phyloP scores from a whole-genome alignment of 2,329 filamentous ascomycete genomes.

The Chaetoscypha palmicola region DNA sequence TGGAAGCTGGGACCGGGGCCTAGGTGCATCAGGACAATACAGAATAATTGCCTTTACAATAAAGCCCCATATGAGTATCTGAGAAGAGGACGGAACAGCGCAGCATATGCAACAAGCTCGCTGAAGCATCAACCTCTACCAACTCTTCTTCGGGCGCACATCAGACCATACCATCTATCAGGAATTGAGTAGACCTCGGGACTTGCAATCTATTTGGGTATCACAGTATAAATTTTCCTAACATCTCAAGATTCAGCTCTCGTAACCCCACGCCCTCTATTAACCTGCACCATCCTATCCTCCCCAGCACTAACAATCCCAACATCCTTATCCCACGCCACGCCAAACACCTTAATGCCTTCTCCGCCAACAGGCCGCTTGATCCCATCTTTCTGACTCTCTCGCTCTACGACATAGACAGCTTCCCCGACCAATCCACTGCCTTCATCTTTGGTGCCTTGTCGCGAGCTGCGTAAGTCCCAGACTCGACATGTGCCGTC shows the following conservation, averaged over 20 bases:
- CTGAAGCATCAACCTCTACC: too few relatives aligned
- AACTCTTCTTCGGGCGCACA: too few relatives aligned
- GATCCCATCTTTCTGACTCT: slow-evolving; percentile 56
- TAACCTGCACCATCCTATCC: slow-evolving; percentile 92
- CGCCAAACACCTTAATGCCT: slow-evolving; percentile 82
- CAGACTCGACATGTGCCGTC: slow-evolving; percentile 91
- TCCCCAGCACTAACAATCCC: slow-evolving; percentile 90
- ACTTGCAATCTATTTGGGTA: too few relatives aligned
- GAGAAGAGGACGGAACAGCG: too few relatives aligned
- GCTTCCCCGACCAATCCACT: slow-evolving; percentile 59
- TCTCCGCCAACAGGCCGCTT: slow-evolving; percentile 65
- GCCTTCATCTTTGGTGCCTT: slow-evolving; percentile 51
- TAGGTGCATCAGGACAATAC: too few relatives aligned
- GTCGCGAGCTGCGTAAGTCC: slow-evolving; percentile 73
- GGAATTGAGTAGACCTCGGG: too few relatives aligned
- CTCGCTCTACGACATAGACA: slow-evolving; percentile 68
- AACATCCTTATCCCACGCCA: slow-evolving; percentile 77
- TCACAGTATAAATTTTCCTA: too few relatives aligned
- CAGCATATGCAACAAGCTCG: too few relatives aligned
- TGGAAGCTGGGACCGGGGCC: too few relatives aligned
- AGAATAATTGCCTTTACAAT: too few relatives aligned
- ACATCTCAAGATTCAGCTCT: slow-evolving; percentile 14
- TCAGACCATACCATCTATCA: too few relatives aligned
- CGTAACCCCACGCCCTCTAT: slow-evolving; percentile 37
- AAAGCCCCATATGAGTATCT: too few relatives aligned